phyloP scores from a whole-genome alignment of 2,329 filamentous ascomycete genomes.

The Sporothrix variecibatus region DNA sequence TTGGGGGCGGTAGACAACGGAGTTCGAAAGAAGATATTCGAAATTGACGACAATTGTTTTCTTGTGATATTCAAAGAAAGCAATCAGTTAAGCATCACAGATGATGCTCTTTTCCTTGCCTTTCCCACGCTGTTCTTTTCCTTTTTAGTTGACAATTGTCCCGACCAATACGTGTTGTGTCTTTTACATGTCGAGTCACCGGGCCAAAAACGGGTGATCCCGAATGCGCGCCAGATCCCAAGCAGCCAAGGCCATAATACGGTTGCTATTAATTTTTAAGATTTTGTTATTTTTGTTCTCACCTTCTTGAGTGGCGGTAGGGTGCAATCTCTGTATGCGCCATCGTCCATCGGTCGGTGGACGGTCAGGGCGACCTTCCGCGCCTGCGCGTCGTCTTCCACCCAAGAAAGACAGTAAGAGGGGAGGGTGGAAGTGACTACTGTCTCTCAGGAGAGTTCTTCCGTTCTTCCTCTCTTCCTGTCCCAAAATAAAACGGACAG shows the following conservation, averaged over 20 bases:
- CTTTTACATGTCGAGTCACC: background rate
- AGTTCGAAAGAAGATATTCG: background rate
- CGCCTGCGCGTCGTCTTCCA: background rate
- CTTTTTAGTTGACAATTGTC: background rate
- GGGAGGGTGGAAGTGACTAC: background rate
- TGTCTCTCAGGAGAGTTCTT: background rate
- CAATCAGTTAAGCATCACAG: background rate
- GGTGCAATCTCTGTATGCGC: conserved; percentile 22
- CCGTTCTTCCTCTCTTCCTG: background rate
- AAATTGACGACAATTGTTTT: background rate
- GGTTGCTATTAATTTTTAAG: background rate
- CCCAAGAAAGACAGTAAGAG: no score
- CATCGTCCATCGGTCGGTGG: background rate
- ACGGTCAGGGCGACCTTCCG: background rate
- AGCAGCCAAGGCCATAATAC: background rate
- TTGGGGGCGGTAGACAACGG: conserved; percentile 3
- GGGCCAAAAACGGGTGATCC: background rate
- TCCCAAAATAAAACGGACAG: conserved; percentile 17
- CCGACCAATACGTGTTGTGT: conserved; percentile 15
- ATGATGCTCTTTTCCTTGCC: background rate
- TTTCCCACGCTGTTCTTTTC: background rate
- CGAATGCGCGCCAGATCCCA: background rate
- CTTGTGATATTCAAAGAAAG: background rate
- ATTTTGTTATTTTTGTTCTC: background rate
- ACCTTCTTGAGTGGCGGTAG: background rate